phyloP scores from a whole-genome alignment of 2,329 filamentous ascomycete genomes.

The Scedosporium minutisporum region DNA sequence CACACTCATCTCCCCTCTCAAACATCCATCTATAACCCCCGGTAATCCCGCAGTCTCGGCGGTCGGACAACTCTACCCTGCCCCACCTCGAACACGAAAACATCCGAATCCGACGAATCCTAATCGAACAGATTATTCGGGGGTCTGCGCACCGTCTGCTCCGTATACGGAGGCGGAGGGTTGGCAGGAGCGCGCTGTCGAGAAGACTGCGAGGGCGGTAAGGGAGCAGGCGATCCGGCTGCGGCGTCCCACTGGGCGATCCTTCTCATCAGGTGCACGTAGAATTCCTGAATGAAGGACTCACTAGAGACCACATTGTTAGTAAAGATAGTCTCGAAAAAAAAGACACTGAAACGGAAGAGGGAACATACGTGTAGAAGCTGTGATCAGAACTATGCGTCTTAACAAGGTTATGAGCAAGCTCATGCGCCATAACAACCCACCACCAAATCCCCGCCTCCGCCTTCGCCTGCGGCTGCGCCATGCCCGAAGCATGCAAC shows the following conservation, averaged over 20 bases:
- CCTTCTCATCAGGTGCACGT: slow-evolving; percentile 56
- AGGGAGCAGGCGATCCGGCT: slow-evolving; percentile 6
- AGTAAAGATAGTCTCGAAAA: slow-evolving; percentile 10
- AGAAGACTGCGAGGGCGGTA: slow-evolving; percentile 3
- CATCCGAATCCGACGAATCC: not conserved
- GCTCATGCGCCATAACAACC: slow-evolving; percentile 88
- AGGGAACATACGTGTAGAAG: slow-evolving; percentile 59
- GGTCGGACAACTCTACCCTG: no score
- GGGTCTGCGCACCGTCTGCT: not conserved
- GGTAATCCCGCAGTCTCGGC: no score
- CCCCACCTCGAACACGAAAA: no score
- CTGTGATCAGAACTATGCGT: slow-evolving; percentile 71
- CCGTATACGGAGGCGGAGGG: slow-evolving; percentile 16
- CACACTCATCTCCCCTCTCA: no score
- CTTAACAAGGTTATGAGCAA: slow-evolving; percentile 84
- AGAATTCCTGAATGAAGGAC: slow-evolving; percentile 70
- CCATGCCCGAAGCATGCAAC: slow-evolving; percentile 47
- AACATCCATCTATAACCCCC: no score
- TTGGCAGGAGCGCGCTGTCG: slow-evolving; percentile 3
- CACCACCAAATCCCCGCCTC: slow-evolving; percentile 84
- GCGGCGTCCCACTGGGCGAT: slow-evolving; percentile 26
- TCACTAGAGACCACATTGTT: slow-evolving; percentile 37
- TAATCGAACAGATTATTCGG: slow-evolving; percentile 4
- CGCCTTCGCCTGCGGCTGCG: slow-evolving; percentile 34
- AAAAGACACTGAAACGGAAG: not conserved